Evolutionary conservation across 192 early-diverging fungal species (phyloP).

Genomic region (Umbelopsis sp.): DNA sequence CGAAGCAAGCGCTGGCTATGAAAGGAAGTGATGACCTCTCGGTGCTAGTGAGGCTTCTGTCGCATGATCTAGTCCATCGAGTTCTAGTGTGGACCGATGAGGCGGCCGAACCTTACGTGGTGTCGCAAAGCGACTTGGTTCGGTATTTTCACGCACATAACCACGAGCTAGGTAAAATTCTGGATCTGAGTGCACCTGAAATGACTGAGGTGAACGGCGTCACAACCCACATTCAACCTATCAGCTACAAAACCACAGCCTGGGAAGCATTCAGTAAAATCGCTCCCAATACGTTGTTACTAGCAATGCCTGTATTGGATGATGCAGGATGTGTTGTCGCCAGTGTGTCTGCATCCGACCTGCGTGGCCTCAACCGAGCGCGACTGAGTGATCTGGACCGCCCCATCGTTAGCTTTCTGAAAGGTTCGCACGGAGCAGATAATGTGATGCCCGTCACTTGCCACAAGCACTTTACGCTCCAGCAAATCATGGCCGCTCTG

Average conservation of each 20-base stretch:
- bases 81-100: constrained; percentile 48
- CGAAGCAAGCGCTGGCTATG: background rate
- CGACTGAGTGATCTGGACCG: constrained; percentile 58
- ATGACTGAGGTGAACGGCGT: constrained; percentile 32
- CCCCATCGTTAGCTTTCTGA: constrained; percentile 69
- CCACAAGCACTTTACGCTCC: constrained; percentile 51
- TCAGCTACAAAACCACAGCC: constrained; percentile 48
- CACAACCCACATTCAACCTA: constrained; percentile 32
- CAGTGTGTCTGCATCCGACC: constrained; percentile 73
- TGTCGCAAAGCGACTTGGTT: constrained; percentile 60
- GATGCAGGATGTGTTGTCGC: constrained; percentile 60
- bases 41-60: constrained; percentile 39
- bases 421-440: constrained; percentile 55
- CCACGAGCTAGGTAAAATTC: constrained; percentile 49
- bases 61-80: constrained; percentile 46
- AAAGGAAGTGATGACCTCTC: constrained; percentile 20
- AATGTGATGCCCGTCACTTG: constrained; percentile 57
- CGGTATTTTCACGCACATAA: constrained; percentile 52
- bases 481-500: constrained; percentile 55
- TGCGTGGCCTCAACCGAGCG: constrained; percentile 68
- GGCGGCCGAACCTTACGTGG: constrained; percentile 28
- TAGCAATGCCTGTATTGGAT: constrained; percentile 66
- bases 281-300: constrained; percentile 44
- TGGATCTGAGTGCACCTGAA: constrained; percentile 40
- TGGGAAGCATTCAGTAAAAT: constrained; percentile 49